Evolutionary conservation across 768 basidiomycete species (phyloP), one percentile per base, ranked within the genome.

Genomic region (Boletellus ananiceps): DNA sequence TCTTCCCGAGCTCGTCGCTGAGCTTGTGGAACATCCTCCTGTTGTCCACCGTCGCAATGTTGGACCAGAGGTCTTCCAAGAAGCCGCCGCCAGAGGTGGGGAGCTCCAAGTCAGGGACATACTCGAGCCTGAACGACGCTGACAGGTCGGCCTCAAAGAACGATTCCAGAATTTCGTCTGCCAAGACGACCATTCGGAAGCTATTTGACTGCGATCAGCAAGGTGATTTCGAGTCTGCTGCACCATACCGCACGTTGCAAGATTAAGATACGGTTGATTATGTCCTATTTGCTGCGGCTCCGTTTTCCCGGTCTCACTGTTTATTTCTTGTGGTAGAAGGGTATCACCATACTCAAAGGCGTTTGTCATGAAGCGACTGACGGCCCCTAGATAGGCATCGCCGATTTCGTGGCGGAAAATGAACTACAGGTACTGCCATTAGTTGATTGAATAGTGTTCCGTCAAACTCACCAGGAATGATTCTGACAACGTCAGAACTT

Each of bases 161-260:
- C 1, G 88, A 86, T 65, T 99, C 96, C 21, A 99, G 79, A 23
- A 98, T 77, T 65, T 97, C 94, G 57, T 98, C 96, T 1, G 95
- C 94, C 8, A 99, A 77, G 5, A 99, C 88, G 35, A 98, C 95
- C 96, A 98, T 99, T 7, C 96, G 84, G 82, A 99, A 99, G 8
- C 91, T 91, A 57, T 14, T 25, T 21, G 7, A 50, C 33, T n/a
- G 14, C 14, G 38, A 15, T 60, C 27, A 54, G 45, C 46, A 42
- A 62, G 40, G 40, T 44, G 21, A 44, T 40, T 29, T 38, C n/a
- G 8, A 18, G 13, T 34, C 36, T 16, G 13, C 11, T 44, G 18
- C 16, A 21, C 14, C 21, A 23, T 27, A 35, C 59, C 83, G 44
- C 65, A 88, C 82, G 90, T 93, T 32, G 88, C 86, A 44, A 93